These are phyloP conservation scores for Solanum hybrid DNA, from an alignment of 305 asterid species.

Conservation along the genomic window DNA sequence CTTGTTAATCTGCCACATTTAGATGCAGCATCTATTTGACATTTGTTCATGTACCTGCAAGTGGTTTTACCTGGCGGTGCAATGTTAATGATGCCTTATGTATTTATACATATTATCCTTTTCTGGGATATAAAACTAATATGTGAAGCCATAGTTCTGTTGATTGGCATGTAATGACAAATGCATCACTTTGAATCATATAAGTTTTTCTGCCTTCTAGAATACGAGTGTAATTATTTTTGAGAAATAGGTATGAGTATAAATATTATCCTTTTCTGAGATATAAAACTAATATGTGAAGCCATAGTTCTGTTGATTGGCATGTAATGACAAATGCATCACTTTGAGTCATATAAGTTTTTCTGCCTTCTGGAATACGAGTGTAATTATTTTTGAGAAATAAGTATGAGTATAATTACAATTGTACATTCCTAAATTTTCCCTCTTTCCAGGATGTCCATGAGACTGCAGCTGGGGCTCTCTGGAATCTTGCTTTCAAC, in stretches of 20 bases:
- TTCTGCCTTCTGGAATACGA: neutral
- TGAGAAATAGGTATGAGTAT: too few species aligned
- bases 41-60: neutral
- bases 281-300: neutral
- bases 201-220: neutral
- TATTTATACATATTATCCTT: neutral
- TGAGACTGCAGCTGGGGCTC: constrained; percentile 97
- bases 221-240: neutral
- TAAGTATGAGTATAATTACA: neutral
- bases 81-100: neutral
- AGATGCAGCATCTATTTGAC: neutral
- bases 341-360: neutral
- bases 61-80: neutral
- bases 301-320: neutral
- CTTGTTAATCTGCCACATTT: neutral
- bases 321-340: neutral
- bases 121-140: neutral
- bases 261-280: neutral
- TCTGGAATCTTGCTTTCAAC: constrained; percentile 95
- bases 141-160: neutral
- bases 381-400: neutral
- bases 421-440: neutral
- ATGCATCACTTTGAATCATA: neutral
- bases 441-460: constrained; percentile 68
- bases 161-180: neutral